A percentile compares a stretch with the other conserved stretches of the same genome.
Conservation (phyloP, 257 asterid genomes). For the Forsythia viridissima region DNA sequence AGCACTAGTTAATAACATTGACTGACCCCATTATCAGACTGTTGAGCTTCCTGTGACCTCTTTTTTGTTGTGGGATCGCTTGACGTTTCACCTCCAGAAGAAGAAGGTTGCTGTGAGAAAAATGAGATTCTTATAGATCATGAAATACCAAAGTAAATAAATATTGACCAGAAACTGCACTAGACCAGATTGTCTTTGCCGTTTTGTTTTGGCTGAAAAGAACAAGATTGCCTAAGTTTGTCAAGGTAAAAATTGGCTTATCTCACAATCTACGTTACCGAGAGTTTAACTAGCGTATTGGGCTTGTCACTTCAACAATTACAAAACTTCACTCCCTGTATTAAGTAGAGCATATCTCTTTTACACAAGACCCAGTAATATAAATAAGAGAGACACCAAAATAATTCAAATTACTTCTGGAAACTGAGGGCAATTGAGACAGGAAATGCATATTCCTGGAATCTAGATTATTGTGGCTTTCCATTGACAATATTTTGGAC, state of each 20-base stretch:
- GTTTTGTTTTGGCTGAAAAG: background rate
- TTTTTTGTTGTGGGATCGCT: constrained; percentile 35
- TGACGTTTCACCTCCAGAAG: constrained; percentile 40
- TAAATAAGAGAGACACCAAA: background rate
- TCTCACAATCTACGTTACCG: background rate
- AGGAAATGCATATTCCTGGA: background rate
- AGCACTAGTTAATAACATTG: background rate
- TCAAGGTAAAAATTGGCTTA: background rate
- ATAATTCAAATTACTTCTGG: background rate
- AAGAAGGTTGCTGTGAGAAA: constrained; percentile 43
- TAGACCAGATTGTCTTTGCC: constrained; percentile 13
- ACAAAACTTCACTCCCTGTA: background rate
- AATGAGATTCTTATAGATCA: constrained; percentile 27
- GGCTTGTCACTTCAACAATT: constrained; percentile 3
- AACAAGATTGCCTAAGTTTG: background rate
- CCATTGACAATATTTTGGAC: background rate
- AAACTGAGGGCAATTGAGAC: constrained; percentile 3
- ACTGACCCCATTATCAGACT: constrained; percentile 42
- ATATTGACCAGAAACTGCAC: constrained; percentile 5
- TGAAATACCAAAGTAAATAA: background rate
- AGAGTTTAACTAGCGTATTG: background rate
- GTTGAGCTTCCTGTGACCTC: constrained; percentile 41
- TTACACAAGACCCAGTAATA: constrained; percentile 1
- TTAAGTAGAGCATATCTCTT: background rate
- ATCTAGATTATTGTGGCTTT: background rate